phyloP scores from a whole-genome alignment of 257 asterid genomes.

The Solanum bulbocastanum region DNA sequence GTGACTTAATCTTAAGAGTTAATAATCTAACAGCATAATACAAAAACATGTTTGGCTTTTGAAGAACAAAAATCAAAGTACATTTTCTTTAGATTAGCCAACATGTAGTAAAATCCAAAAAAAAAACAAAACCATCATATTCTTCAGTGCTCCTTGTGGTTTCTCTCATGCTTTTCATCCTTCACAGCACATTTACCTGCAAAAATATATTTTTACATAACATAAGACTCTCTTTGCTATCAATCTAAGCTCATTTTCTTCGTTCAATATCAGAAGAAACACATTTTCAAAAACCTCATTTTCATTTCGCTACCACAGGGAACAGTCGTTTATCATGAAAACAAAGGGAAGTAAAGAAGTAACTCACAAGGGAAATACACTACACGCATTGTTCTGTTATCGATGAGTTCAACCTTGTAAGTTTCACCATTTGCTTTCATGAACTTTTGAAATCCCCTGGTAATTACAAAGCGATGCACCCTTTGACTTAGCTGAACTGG shows the following conservation, averaged over 20 bases:
- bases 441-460: background rate
- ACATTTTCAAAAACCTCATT: background rate
- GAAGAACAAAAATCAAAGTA: background rate
- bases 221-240: background rate
- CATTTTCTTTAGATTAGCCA: background rate
- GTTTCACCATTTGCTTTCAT: background rate
- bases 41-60: background rate
- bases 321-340: background rate
- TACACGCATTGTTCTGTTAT: background rate
- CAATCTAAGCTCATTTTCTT: background rate
- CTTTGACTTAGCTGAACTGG: background rate
- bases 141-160: background rate
- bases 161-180: background rate
- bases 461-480: background rate
- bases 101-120: background rate
- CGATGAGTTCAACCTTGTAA: slow-evolving; percentile 7
- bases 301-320: background rate
- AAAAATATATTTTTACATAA: background rate
- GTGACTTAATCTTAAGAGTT: background rate
- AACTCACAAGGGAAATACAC: background rate
- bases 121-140: background rate
- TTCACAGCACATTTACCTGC: background rate
- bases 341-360: background rate
- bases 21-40: background rate
- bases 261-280: background rate